Base-by-base conservation (phyloP, 345 rosid genomes). In the Cardiospermum halicacabum region DNA sequence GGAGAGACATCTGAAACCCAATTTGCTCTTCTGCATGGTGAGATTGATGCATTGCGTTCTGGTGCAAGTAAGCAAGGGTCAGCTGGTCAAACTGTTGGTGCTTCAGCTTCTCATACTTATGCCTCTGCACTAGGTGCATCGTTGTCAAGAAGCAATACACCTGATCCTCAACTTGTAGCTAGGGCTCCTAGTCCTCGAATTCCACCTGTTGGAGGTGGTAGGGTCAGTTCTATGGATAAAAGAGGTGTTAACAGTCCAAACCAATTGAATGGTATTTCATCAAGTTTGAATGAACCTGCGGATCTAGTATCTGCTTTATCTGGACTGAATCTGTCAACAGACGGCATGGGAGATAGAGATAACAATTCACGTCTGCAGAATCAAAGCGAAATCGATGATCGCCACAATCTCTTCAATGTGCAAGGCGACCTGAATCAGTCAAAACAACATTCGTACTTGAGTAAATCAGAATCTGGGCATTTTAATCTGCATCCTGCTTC, bases 121-220 rank as follows among this genome's bases (percentile, higher is more conserved):
- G 89, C 86, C 48, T 75, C 89, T 51, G 84, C 89, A 53, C 72
- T 80, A 62, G 89, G 85, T 55, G 75, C 80, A 26, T 78, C 89
- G 48, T 69, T 78, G 79, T 87, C 89, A 4, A 78, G 92, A 67
- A 84, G 84, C 65, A 63, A 77, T 55, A 84, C 92, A 3, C 87
- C 92, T 51, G 92, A 84, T 16, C 83, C 85, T 56, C 90, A 82
- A 58, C 78, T 79, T 66, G 66, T 76, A 9, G 85, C 81, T 32
- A 79, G 86, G 56, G 81, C 77, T 74, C 82, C 86, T 34, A 85
- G 83, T 59, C 88, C 90, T 31, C 77, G 74, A 47, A 81, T 79
- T 74, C 85, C 83, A 45, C 76, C 86, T 37, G 74, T 81, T 73
- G 88, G 88, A 60, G 82, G 69, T 31, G 88, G 84, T 24, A 80